Conservation (phyloP, 2,329 filamentous ascomycete genomes). For the Arthrobotrys sinensis region DNA sequence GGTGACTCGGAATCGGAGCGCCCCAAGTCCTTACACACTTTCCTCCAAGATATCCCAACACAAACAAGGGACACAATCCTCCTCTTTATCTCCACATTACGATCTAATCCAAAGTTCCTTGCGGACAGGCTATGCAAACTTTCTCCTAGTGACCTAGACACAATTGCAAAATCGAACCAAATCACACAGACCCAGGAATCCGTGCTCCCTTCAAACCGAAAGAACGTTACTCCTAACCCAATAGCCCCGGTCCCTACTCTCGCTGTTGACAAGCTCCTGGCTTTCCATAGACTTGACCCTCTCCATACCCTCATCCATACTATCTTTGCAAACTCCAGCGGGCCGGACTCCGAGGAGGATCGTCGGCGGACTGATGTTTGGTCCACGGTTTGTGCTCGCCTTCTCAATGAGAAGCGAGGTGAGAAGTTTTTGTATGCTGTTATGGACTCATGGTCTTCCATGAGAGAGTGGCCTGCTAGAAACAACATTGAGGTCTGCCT, state of each 20-base stretch:
- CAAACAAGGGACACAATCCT: constrained; percentile 82
- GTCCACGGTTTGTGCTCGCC: constrained; percentile 86
- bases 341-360: constrained; percentile 85
- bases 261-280: constrained; percentile 85
- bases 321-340: constrained; percentile 88
- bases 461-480: constrained; percentile 90
- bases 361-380: constrained; percentile 84
- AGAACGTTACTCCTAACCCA: constrained; percentile 65
- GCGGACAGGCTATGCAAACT: constrained; percentile 84
- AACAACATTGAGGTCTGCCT: constrained; percentile 93
- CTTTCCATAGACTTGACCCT: constrained; percentile 89
- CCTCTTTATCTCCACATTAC: constrained; percentile 83
- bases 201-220: constrained; percentile 74
- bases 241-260: constrained; percentile 69
- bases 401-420: constrained; percentile 83
- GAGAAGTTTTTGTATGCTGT: constrained; percentile 87
- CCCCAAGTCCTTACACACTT: constrained; percentile 70
- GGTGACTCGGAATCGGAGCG: constrained; percentile 64
- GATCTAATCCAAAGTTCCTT: constrained; percentile 89
- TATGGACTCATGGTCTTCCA: constrained; percentile 87
- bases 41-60: constrained; percentile 81
- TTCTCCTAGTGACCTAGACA: constrained; percentile 81
- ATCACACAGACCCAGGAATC: constrained; percentile 86
- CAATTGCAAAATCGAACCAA: constrained; percentile 83
- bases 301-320: constrained; percentile 88